Percentiles rank a stretch among this genome's conserved stretches.
These are phyloP conservation scores for Hypomyces rosellus DNA, from an alignment of 2,329 filamentous ascomycete species.

Conservation along the genomic window DNA sequence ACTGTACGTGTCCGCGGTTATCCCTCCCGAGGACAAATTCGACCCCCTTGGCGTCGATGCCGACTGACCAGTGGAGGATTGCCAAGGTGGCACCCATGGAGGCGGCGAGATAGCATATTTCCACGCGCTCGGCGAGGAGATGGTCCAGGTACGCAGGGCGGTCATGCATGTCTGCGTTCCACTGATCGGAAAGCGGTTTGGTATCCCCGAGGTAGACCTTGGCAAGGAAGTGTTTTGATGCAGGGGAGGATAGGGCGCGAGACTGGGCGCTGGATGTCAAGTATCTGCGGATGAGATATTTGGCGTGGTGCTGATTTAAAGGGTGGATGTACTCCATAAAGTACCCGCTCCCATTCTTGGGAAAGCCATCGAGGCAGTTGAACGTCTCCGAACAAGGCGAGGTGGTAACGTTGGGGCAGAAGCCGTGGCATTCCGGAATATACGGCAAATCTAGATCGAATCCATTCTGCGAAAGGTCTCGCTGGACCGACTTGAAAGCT, in stretches of 20 bases:
- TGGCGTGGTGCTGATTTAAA: constrained; percentile 11
- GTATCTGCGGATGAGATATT: constrained; percentile 12
- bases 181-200: constrained; percentile 9
- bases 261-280: constrained; percentile 8
- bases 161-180: constrained; percentile 9
- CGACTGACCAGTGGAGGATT: constrained; percentile 20
- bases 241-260: constrained; percentile 6
- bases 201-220: constrained; percentile 12
- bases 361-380: constrained; percentile 5
- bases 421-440: constrained; percentile 6
- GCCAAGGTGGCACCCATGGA: constrained; percentile 19
- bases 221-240: constrained; percentile 10
- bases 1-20: neutral
- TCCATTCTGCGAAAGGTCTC: neutral
- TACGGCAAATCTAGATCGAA: constrained; percentile 10
- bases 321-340: constrained; percentile 14
- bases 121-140: constrained; percentile 5
- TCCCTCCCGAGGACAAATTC: constrained; percentile 17
- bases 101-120: constrained; percentile 1
- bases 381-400: constrained; percentile 8
- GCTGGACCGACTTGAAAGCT: constrained; percentile 5
- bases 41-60: constrained; percentile 18
- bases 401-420: constrained; percentile 8
- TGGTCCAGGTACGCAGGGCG: constrained; percentile 20
- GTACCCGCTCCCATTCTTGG: constrained; percentile 9